phyloP scores from a whole-genome alignment of 441 rosid genomes.

The Adansonia rubrostipa region DNA sequence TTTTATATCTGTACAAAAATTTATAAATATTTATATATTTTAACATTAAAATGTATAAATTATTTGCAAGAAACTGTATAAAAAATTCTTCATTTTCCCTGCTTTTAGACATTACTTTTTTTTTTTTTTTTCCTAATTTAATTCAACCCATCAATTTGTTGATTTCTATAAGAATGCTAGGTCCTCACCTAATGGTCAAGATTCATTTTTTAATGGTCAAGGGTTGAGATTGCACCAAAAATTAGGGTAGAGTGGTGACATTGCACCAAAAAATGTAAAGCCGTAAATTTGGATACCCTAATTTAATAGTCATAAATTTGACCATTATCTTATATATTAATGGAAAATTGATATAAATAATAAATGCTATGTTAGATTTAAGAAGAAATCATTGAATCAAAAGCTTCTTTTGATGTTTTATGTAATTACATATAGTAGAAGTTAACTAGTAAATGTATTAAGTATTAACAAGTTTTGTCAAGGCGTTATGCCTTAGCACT shows the following conservation, averaged over 20 bases:
- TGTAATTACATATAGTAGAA: neutral
- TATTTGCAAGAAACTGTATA: neutral
- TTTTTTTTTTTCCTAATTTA: neutral
- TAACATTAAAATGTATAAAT: neutral
- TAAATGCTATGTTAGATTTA: neutral
- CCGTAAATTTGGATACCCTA: neutral
- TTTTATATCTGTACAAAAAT: neutral
- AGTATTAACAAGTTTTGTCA: too few relatives aligned
- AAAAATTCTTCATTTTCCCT: neutral
- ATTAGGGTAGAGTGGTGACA: neutral
- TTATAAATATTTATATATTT: neutral
- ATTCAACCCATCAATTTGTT: neutral
- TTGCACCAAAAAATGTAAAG: neutral
- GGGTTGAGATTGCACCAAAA: neutral
- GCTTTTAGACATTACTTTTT: neutral
- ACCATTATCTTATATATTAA: neutral
- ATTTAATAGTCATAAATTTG: neutral
- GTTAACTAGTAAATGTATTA: neutral
- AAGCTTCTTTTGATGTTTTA: neutral
- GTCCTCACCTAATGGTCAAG: neutral
- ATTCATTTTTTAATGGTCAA: neutral
- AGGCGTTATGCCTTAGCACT: too few relatives aligned
- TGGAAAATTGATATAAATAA: neutral
- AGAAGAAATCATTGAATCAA: neutral
- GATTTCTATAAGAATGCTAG: neutral